These are phyloP conservation scores for Chrysosporium keratinophilum DNA, from an alignment of 2,329 filamentous ascomycete genomes.

Conservation along the genomic window DNA sequence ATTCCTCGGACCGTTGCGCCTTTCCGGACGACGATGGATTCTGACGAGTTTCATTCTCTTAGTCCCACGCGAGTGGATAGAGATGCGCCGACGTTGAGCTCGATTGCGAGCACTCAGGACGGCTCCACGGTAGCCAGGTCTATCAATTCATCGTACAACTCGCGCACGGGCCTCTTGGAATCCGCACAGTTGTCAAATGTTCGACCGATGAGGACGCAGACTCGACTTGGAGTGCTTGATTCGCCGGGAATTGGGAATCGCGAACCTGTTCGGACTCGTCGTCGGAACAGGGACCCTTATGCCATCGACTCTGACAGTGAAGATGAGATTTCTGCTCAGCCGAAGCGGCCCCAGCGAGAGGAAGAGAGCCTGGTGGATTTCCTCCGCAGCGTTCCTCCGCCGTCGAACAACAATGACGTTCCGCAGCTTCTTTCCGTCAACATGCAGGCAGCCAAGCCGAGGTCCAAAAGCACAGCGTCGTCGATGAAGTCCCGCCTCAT, in stretches of 20 bases:
- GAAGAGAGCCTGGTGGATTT: slow-evolving; percentile 43
- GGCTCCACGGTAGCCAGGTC: slow-evolving; percentile 42
- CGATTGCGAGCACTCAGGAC: slow-evolving; percentile 38
- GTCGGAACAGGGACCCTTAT: slow-evolving; percentile 77
- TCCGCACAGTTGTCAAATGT: slow-evolving; percentile 16
- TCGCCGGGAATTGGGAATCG: neutral
- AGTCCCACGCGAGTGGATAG: slow-evolving; percentile 23
- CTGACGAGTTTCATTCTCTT: slow-evolving; percentile 53
- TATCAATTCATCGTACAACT: slow-evolving; percentile 58
- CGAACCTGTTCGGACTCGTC: slow-evolving; percentile 58
- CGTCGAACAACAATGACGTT: slow-evolving; percentile 24
- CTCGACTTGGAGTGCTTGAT: slow-evolving; percentile 8
- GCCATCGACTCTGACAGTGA: slow-evolving; percentile 72
- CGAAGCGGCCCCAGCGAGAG: slow-evolving; percentile 25
- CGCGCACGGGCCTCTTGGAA: slow-evolving; percentile 58
- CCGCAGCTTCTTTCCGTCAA: slow-evolving; percentile 25
- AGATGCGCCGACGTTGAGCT: slow-evolving; percentile 28
- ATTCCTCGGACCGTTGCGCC: slow-evolving; percentile 77
- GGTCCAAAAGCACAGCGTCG: slow-evolving; percentile 19
- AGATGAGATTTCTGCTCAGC: slow-evolving; percentile 43
- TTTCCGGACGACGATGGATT: slow-evolving; percentile 76
- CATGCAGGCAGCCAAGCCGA: slow-evolving; percentile 12
- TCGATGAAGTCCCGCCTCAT: slow-evolving; percentile 30
- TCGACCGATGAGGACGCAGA: neutral
- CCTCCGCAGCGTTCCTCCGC: slow-evolving; percentile 37